Evolutionary conservation across 1,284 basidiomycete genomes (phyloP).

Genomic region (Lentinus polychrous): DNA sequence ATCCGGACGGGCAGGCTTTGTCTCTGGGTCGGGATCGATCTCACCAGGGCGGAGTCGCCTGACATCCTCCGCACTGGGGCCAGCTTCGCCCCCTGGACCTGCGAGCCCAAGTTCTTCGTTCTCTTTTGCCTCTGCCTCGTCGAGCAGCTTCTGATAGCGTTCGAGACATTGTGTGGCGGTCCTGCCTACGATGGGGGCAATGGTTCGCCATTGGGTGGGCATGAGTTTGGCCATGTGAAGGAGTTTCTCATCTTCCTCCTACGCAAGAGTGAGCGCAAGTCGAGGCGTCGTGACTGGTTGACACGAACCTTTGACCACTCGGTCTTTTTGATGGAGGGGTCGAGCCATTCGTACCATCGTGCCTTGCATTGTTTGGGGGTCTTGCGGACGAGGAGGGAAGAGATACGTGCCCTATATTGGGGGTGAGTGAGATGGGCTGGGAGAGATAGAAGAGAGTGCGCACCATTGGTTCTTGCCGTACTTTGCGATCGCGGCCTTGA

Average conservation of each 20-base stretch:
- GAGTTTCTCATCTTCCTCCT: conserved; percentile 98
- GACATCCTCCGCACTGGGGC: conserved; percentile 87
- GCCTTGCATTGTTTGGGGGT: conserved; percentile 99
- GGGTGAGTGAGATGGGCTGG: neutral
- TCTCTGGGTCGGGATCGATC: conserved; percentile 98
- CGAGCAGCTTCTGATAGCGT: conserved; percentile 95
- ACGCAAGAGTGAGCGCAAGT: conserved; percentile 7
- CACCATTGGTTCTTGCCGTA: conserved; percentile 96
- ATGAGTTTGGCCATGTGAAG: conserved; percentile 97
- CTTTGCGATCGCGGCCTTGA: conserved; percentile 96
- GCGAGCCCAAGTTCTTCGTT: conserved; percentile 87
- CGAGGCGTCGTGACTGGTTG: neutral
- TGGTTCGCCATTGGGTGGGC: conserved; percentile 99
- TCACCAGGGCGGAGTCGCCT: conserved; percentile 89
- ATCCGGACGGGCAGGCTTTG: conserved; percentile 95
- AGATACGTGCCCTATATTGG: conserved; percentile 85
- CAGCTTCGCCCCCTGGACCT: conserved; percentile 74
- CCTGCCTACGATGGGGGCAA: conserved; percentile 98
- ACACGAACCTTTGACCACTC: conserved; percentile 90
- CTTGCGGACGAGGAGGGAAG: conserved; percentile 94
- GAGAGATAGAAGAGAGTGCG: conserved; percentile 15
- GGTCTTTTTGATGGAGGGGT: conserved; percentile 99
- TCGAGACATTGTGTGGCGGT: conserved; percentile 98
- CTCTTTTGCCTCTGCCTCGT: conserved; percentile 95
- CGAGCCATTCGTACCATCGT: conserved; percentile 99